Evolutionary conservation across 805 yeast species (phyloP), one percentile per base, ranked within the genome.

Genomic region (Candida sphagnicola): DNA sequence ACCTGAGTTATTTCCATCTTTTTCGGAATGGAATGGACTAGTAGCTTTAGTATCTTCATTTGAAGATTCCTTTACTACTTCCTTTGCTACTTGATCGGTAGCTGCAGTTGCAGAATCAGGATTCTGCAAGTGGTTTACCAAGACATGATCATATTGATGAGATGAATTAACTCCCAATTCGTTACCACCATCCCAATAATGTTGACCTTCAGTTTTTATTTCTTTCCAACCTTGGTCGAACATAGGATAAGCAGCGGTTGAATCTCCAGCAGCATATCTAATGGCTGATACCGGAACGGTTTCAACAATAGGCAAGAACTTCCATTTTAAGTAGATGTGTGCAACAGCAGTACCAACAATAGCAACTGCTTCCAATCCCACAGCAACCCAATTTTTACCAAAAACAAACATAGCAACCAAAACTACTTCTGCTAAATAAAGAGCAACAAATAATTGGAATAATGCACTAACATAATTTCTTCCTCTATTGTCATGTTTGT

Each of bases 381-480:
- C 78, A 49, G 82, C 78, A 16, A 84, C 87, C 91, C 91, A 85
- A 47, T 82, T 72, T 66, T 85, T 82, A 32, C 78, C 75, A 78
- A 83, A 79, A 28, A 85, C 83, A 54, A 85, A 85, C 55, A 85
- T 66, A 28, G 85, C 91, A 41, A 78, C 59, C 40, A 84, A 62
- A 59, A 86, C 80, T 31, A 82, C 62, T 59, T 85, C 87, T 31
- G 82, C 83, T 44, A 85, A 62, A 57, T 85, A 85, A 30, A 85
- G 46, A 11, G 82, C 89, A 41, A 78, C 83, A 56, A 83, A 84
- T 10, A 80, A 67, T 60, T 84, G 87, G 59, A 84, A 80, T 47
- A 85, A 57, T 2, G 88, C 86, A 50, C 74, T 67, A 34, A 88
- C 85, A 56, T 84, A 85, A 56, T 78, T 75, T 52, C 87, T 72